phyloP scores from a whole-genome alignment of 108 stramenopile genomes.

The Cylindrotheca fusiformis region DNA sequence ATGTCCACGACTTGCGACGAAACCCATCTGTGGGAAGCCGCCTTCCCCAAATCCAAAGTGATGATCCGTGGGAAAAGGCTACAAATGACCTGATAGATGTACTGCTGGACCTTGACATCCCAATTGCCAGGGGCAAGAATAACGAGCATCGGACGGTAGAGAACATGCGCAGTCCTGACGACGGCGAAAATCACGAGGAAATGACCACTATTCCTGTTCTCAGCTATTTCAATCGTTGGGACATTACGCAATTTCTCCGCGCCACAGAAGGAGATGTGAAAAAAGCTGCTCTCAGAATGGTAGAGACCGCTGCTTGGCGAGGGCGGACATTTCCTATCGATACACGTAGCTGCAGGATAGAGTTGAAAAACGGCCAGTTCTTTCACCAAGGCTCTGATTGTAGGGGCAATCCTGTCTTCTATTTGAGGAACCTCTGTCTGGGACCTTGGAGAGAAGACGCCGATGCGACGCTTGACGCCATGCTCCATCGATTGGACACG shows the following conservation, averaged over 20 bases:
- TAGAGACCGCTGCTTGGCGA: constrained; percentile 63
- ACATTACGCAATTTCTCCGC: constrained; percentile 49
- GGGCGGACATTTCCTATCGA: constrained; percentile 70
- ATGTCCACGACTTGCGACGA: not conserved
- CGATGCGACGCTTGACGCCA: constrained; percentile 49
- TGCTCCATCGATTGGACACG: constrained; percentile 59
- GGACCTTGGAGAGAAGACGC: constrained; percentile 63
- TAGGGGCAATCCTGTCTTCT: constrained; percentile 61
- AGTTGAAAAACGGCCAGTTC: constrained; percentile 66
- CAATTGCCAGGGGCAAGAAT: not conserved
- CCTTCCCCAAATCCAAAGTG: not conserved
- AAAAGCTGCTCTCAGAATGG: constrained; percentile 44
- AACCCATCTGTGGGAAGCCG: not conserved
- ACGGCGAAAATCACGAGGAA: not conserved
- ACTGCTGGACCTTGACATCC: not conserved
- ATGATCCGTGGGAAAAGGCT: constrained; percentile 18
- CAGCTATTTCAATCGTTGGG: constrained; percentile 27
- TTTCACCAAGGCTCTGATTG: constrained; percentile 68
- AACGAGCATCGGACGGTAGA: not conserved
- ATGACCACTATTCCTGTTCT: constrained; percentile 21
- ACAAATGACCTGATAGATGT: constrained; percentile 12
- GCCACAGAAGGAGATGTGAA: constrained; percentile 42
- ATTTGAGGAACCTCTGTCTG: constrained; percentile 63
- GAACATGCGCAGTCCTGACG: not conserved
- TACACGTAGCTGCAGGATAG: constrained; percentile 48